Percentiles rank a stretch among this genome's conserved stretches.
Evolutionary conservation across 345 rosid species (phyloP).

Genomic region (Erodium maritimum): DNA sequence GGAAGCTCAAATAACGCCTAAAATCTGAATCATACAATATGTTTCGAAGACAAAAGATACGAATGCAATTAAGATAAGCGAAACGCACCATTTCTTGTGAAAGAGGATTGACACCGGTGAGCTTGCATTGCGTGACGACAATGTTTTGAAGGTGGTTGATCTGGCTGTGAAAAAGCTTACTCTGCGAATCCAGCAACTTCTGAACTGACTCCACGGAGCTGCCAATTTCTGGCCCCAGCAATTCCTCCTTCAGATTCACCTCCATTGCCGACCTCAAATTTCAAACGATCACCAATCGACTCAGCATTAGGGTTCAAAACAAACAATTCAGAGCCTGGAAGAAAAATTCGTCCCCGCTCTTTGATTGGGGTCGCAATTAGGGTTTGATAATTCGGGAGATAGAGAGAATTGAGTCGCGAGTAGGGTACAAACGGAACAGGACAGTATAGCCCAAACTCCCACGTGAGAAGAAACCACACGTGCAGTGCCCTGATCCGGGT

Average conservation of each 20-base stretch:
- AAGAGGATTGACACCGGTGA: constrained; percentile 96
- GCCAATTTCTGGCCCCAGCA: constrained; percentile 44
- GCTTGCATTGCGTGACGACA: constrained; percentile 78
- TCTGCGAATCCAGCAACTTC: constrained; percentile 55
- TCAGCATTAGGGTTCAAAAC: constrained; percentile 15
- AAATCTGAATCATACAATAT: neutral
- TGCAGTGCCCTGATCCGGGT: neutral
- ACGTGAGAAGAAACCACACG: neutral
- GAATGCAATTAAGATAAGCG: neutral
- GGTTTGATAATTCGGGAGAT: constrained; percentile 14
- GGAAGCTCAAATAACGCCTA: neutral
- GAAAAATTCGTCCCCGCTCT: neutral
- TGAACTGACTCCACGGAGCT: constrained; percentile 52
- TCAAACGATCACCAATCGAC: constrained; percentile 19
- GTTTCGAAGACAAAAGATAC: neutral
- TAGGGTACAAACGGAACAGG: constrained; percentile 2
- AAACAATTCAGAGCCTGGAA: constrained; percentile 1
- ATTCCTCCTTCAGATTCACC: constrained; percentile 23
- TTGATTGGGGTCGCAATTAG: constrained; percentile 22
- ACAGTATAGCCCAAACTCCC: neutral
- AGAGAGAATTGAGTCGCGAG: neutral
- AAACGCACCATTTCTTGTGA: constrained; percentile 88
- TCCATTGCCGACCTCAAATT: constrained; percentile 30
- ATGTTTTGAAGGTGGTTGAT: constrained; percentile 70
- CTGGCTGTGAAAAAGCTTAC: constrained; percentile 68